Base-by-base conservation (phyloP, 768 basidiomycete species). In the Tricholoma saponaceum region DNA sequence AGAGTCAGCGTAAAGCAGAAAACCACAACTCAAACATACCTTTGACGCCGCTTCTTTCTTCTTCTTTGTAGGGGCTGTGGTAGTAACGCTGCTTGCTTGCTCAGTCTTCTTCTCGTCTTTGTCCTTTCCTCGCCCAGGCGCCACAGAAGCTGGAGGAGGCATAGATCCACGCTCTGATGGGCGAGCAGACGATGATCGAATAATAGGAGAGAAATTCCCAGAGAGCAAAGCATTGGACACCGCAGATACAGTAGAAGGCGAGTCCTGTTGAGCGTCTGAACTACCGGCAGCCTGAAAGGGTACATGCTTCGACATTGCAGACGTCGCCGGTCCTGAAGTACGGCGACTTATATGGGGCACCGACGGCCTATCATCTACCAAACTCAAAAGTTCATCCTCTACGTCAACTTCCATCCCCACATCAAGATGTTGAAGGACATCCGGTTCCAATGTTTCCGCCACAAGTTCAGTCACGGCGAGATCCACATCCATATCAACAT, bases 351-450 rank as follows among this genome's bases (percentile, higher is more conserved):
- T 14, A 50, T 51, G 55, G 56, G 60, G 66, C 39, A 61, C 61
- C 10, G 67, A 61, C 26, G 68, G 70, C 25, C 66, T 71, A 61
- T 84, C 86, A 63, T 87, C 88, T 28, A 90, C 74, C 23, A 90
- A 73, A 63, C 86, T 87, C 57, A 89, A 76, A 51, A 90, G 70
- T 70, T 90, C 89, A 60, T 87, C 82, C 57, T 87, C 85, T 22
- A 85, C 79, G 55, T 85, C 74, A 57, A 75, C 65, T 58, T 73
- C 71, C 72, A 70, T 73, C 41, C 56, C 64, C 20, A 66, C 61
- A 53, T 66, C 64, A 28, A 70, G 66, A 16, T 58, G 46, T 55
- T 72, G 66, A 44, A 64, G 37, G 26, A 59, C 60, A 7, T 64
- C 66, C 14, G 61, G 63, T 33, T 73, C 71, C 52, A 77, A 57